Percentiles rank a stretch among this genome's conserved stretches.
Evolutionary conservation across 2,329 filamentous ascomycete genomes (phyloP).

Genomic region (Lecanoromycetidae sp.): DNA sequence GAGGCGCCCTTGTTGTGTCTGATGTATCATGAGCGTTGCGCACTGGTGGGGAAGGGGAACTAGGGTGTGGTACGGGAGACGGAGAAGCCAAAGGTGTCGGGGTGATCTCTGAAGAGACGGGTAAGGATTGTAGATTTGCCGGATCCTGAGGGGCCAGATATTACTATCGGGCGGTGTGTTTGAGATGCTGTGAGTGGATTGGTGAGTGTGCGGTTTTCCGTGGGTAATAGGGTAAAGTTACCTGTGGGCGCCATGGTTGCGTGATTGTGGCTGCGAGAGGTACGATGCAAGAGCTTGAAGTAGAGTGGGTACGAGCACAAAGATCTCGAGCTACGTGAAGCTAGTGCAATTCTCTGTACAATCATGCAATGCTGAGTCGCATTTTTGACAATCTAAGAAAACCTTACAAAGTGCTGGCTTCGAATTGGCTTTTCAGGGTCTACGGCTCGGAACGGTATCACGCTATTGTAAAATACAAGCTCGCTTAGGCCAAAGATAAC

Average conservation of each 20-base stretch:
- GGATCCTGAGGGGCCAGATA: constrained; percentile 67
- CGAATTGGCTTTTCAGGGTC: too few relatives aligned
- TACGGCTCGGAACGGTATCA: too few relatives aligned
- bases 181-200: constrained; percentile 11
- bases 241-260: constrained; percentile 13
- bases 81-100: constrained; percentile 52
- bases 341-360: neutral
- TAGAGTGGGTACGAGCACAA: neutral
- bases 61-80: constrained; percentile 39
- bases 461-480: too few relatives aligned
- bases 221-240: neutral
- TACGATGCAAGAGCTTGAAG: too few relatives aligned
- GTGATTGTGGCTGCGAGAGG: neutral
- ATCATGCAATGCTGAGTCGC: neutral
- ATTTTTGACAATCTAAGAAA: too few relatives aligned
- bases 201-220: neutral
- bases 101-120: constrained; percentile 54
- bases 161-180: constrained; percentile 51
- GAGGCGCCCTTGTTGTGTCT: constrained; percentile 71
- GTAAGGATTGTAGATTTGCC: constrained; percentile 73
- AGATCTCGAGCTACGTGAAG: neutral
- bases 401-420: too few relatives aligned
- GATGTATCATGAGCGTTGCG: too few relatives aligned
- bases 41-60: constrained; percentile 32
- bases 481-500: too few relatives aligned